phyloP scores from a whole-genome alignment of 192 early-diverging fungal species.

The Gigaspora rosea region DNA sequence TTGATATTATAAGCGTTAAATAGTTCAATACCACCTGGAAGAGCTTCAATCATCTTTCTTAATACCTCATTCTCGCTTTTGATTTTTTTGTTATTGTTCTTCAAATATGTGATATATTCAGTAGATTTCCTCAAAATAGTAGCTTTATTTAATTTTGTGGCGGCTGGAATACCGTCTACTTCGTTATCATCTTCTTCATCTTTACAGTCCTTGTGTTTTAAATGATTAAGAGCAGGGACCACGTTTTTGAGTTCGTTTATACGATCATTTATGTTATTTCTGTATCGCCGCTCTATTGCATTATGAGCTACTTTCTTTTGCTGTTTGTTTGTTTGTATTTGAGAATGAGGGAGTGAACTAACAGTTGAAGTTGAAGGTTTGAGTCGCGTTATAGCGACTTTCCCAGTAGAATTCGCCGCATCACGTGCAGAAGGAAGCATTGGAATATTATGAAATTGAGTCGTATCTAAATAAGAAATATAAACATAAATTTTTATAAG shows the following conservation, averaged over 20 bases:
- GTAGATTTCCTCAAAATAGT: slow-evolving; percentile 89
- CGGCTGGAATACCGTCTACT: slow-evolving; percentile 82
- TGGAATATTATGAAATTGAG: no score
- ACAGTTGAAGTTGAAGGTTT: slow-evolving; percentile 38
- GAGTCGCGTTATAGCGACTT: slow-evolving; percentile 52
- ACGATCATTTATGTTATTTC: slow-evolving; percentile 97
- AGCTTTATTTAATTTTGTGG: slow-evolving; percentile 91
- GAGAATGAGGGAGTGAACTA: slow-evolving; percentile 24
- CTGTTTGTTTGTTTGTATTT: slow-evolving; percentile 49
- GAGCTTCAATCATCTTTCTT: slow-evolving; percentile 41
- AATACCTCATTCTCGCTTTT: slow-evolving; percentile 52
- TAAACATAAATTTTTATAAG: no score
- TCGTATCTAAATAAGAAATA: no score
- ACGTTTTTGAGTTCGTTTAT: slow-evolving; percentile 84
- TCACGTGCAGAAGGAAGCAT: no score
- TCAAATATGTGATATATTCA: slow-evolving; percentile 79
- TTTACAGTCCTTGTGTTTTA: slow-evolving; percentile 56
- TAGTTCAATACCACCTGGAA: slow-evolving; percentile 51
- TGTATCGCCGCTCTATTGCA: slow-evolving; percentile 90
- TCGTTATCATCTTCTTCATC: slow-evolving; percentile 60
- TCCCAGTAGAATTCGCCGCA: slow-evolving; percentile 25
- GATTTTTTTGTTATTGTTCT: slow-evolving; percentile 43
- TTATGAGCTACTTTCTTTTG: slow-evolving; percentile 94
- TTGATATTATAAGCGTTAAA: slow-evolving; percentile 35
- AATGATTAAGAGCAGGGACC: slow-evolving; percentile 78